Conservation (phyloP, 1,284 basidiomycete species). For the Inonotus hispidus region DNA sequence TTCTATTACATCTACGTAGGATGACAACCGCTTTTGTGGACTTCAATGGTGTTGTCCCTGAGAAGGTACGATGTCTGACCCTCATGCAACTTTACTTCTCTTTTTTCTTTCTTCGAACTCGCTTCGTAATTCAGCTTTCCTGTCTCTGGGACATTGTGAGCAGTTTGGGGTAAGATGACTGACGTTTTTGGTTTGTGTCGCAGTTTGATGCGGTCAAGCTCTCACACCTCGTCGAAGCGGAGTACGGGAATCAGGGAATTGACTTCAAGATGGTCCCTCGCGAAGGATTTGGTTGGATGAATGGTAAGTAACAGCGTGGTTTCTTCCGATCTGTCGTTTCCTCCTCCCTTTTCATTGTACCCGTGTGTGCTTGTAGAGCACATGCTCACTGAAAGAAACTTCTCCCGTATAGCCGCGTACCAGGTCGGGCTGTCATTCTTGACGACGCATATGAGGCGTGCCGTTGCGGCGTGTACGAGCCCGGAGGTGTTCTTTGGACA, state of each 20-base stretch:
- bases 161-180: neutral
- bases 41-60: conserved; percentile 95
- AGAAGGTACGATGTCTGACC: conserved; percentile 78
- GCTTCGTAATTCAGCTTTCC: neutral
- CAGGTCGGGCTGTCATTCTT: conserved; percentile 95
- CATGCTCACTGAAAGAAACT: too few relatives aligned
- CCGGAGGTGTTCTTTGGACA: conserved; percentile 84
- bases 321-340: neutral
- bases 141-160: too few relatives aligned
- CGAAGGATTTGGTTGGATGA: conserved; percentile 98
- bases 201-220: conserved; percentile 96
- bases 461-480: conserved; percentile 88
- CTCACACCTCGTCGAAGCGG: conserved; percentile 93
- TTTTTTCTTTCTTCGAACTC: neutral
- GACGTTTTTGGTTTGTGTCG: neutral
- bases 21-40: conserved; percentile 92
- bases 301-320: conserved; percentile 45
- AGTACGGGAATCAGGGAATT: conserved; percentile 97
- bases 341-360: neutral
- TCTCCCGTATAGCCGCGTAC: conserved; percentile 64
- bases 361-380: neutral
- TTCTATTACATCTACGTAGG: conserved; percentile 47
- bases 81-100: neutral
- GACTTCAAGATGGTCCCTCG: conserved; percentile 96
- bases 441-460: conserved; percentile 89